Evolutionary conservation across 192 early-diverging fungal genomes (phyloP), one percentile per base, ranked within the genome.

Genomic region (Linnemannia exigua): DNA sequence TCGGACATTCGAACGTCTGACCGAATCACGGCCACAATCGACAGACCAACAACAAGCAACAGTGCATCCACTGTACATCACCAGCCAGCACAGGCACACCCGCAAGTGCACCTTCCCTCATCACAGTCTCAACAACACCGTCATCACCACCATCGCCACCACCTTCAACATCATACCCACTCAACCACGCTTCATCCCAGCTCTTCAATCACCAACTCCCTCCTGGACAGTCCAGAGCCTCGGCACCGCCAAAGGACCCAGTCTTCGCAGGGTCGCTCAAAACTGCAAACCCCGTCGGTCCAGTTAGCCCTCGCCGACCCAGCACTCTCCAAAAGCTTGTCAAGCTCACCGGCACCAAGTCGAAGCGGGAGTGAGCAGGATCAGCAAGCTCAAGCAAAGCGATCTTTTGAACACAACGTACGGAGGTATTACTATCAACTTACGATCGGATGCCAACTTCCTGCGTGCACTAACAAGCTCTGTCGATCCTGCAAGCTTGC

Each of bases 291-390:
- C 1, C 82, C 82, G 9, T 85, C 82, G 28, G 82, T 85, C 7
- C 82, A 79, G 52, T 67, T 85, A 15, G 82, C 82, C 35, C 82
- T 85, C n/a, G 82, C 82, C 19, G 66, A 85, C 73, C 82, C 82
- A 31, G 70, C 73, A 12, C 61, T 85, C 14, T 75, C 82, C 1
- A 85, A 85, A 35, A 85, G 82, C 36, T 71, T 85, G 15, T 85
- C 77, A 14, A 75, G 72, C 31, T 85, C 82, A 50, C 82, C 82
- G n/a, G 72, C 61, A 44, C 73, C 82, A 1, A 75, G 66, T 46
- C 76, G 77, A 33, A 28, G 54, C 12, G 77, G 73, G 36, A 70
- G 73, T 12, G 77, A 76, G 25, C 33, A 37, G 19, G 77, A 79
- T 36, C 38, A 72, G 14, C 82, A 76, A 35, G 73, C 67, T 7